Evolutionary conservation across 768 basidiomycete genomes (phyloP).

Genomic region (Cystobasidium tubakii): DNA sequence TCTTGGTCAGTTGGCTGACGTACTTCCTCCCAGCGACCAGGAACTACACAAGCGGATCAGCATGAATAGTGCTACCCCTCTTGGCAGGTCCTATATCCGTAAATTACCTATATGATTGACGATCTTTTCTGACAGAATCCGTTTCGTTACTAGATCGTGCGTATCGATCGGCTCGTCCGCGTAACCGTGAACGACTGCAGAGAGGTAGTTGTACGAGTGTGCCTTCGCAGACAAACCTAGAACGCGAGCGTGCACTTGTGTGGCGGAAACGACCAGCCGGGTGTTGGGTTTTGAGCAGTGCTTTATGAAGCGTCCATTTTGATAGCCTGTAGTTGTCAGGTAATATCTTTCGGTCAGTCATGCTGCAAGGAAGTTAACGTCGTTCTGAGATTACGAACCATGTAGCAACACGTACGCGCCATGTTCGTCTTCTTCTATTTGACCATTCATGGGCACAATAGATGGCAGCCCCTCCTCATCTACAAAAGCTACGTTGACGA

Average conservation of each 20-base stretch:
- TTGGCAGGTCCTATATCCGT: too few relatives aligned
- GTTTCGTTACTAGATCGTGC: conserved; percentile 1
- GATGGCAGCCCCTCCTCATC: conserved; percentile 15
- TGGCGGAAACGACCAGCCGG: conserved; percentile 8
- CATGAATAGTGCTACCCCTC: not conserved
- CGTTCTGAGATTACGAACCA: not conserved
- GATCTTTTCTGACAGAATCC: not conserved
- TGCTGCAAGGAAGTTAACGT: not conserved
- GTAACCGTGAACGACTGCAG: conserved; percentile 15
- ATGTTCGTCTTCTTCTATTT: conserved; percentile 5
- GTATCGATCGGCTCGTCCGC: not conserved
- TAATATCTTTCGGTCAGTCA: not conserved
- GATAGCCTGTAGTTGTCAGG: conserved; percentile 20
- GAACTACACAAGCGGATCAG: not conserved
- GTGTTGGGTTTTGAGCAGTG: conserved; percentile 17
- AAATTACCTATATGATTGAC: conserved; percentile 2
- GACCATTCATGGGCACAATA: conserved; percentile 16
- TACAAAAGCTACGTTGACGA: conserved; percentile 12
- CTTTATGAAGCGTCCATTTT: conserved; percentile 22
- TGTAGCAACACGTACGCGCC: conserved; percentile 8
- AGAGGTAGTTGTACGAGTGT: conserved; percentile 9
- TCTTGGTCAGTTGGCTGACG: conserved; percentile 1
- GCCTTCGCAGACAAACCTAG: conserved; percentile 9
- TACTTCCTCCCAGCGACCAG: conserved; percentile 19
- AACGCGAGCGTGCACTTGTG: not conserved